Conservation (phyloP, 768 basidiomycete genomes). For the Boletus sp. region DNA sequence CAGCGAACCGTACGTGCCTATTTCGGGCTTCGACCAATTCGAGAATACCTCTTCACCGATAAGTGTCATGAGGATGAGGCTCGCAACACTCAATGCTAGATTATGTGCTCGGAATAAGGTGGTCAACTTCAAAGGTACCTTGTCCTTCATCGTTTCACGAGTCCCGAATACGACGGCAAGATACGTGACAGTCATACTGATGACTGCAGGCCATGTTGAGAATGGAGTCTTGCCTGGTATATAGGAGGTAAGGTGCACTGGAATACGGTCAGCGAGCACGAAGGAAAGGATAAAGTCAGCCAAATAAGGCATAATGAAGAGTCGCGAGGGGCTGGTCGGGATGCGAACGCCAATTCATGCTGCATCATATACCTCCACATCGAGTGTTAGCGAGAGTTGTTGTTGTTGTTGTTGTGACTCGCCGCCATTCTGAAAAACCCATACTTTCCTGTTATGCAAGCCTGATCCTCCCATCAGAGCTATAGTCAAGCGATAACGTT, state of each 20-base stretch:
- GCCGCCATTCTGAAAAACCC: too few relatives aligned
- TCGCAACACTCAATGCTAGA: constrained; percentile 76
- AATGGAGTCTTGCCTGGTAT: constrained; percentile 75
- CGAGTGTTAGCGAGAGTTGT: too few relatives aligned
- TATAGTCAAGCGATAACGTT: too few relatives aligned
- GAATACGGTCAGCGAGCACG: constrained; percentile 50
- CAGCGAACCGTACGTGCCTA: constrained; percentile 72
- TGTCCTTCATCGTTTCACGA: constrained; percentile 77
- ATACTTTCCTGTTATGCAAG: too few relatives aligned
- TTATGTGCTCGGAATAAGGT: constrained; percentile 86
- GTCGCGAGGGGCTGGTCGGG: neutral
- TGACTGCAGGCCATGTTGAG: constrained; percentile 69
- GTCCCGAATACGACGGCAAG: constrained; percentile 83
- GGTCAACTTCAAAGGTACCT: constrained; percentile 66
- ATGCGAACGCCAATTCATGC: neutral
- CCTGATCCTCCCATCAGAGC: too few relatives aligned
- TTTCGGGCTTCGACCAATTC: constrained; percentile 65
- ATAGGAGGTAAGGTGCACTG: constrained; percentile 58
- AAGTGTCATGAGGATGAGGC: constrained; percentile 69
- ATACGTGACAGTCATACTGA: constrained; percentile 67
- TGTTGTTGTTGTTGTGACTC: too few relatives aligned
- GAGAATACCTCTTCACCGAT: constrained; percentile 89
- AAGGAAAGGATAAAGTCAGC: constrained; percentile 62
- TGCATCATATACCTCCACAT: too few relatives aligned
- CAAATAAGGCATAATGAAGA: constrained; percentile 60